phyloP scores from a whole-genome alignment of 148 eudicot genomes.

The Spergularia bocconei region DNA sequence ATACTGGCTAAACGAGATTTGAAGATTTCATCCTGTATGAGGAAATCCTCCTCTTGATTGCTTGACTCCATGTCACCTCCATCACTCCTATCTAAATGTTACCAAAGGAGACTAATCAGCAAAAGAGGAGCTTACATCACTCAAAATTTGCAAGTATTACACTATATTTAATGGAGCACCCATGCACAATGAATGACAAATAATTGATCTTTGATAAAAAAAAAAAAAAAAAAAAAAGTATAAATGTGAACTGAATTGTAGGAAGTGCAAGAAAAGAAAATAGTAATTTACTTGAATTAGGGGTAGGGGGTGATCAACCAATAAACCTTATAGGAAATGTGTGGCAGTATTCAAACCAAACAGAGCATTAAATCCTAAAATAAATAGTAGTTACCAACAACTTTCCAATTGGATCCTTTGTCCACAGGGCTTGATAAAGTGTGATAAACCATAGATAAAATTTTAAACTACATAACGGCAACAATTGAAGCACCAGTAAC shows the following conservation, averaged over 20 bases:
- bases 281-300: neutral
- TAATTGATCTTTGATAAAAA: neutral
- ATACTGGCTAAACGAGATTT: slow-evolving; percentile 94
- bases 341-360: neutral
- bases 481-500: neutral
- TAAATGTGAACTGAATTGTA: too few species aligned
- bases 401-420: neutral
- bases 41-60: slow-evolving; percentile 70
- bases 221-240: too few species aligned
- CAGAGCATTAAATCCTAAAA: neutral
- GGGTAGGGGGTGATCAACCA: neutral
- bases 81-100: slow-evolving; percentile 64
- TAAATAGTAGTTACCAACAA: neutral
- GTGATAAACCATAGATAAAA: neutral
- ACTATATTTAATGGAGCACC: neutral
- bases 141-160: neutral
- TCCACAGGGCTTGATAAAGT: neutral
- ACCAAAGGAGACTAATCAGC: slow-evolving; percentile 22
- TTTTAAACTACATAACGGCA: neutral
- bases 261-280: neutral
- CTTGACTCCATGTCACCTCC: slow-evolving; percentile 58
- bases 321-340: neutral
- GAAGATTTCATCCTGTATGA: slow-evolving; percentile 80
- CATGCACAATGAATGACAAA: neutral
- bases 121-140: neutral